These are phyloP conservation scores for Catunica adiposa DNA, from an alignment of 2,329 filamentous ascomycete genomes.

Conservation along the genomic window DNA sequence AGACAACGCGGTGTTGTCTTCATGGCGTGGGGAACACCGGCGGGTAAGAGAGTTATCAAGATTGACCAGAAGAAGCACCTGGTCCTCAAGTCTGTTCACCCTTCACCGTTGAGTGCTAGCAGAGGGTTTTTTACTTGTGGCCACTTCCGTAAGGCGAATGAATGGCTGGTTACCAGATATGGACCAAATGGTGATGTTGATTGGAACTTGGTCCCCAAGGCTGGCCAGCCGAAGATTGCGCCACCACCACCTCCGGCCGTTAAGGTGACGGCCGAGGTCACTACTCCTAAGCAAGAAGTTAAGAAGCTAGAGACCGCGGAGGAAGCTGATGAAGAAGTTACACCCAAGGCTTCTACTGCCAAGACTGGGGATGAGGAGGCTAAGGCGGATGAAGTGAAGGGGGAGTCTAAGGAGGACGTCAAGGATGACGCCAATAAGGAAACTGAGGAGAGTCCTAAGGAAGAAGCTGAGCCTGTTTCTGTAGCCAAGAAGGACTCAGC, in stretches of 20 bases:
- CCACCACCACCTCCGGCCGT: conserved; percentile 14
- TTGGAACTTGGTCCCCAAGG: conserved; percentile 44
- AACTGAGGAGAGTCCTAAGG: not conserved
- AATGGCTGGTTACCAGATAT: conserved; percentile 67
- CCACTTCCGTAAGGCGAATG: conserved; percentile 68
- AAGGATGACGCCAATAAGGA: not conserved
- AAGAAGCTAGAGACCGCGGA: conserved; percentile 8
- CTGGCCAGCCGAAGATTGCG: conserved; percentile 18
- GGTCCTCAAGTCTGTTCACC: conserved; percentile 76
- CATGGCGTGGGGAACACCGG: conserved; percentile 80
- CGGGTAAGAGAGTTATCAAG: conserved; percentile 59
- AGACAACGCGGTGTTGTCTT: conserved; percentile 76
- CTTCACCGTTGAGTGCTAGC: conserved; percentile 74
- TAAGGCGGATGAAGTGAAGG: conserved; percentile 8
- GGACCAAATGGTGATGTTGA: conserved; percentile 68
- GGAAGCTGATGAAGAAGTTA: conserved; percentile 12
- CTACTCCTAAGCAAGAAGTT: conserved; percentile 5
- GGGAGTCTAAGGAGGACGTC: not conserved
- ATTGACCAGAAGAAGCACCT: conserved; percentile 60
- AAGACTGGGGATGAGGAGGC: conserved; percentile 16
- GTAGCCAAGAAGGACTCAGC: not conserved
- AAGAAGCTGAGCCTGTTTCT: not conserved
- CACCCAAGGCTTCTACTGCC: conserved; percentile 7
- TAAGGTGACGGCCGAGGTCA: conserved; percentile 14
- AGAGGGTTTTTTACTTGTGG: conserved; percentile 70